Conservation (phyloP, 164 flowering plant species). For the Sextonia rubra region DNA sequence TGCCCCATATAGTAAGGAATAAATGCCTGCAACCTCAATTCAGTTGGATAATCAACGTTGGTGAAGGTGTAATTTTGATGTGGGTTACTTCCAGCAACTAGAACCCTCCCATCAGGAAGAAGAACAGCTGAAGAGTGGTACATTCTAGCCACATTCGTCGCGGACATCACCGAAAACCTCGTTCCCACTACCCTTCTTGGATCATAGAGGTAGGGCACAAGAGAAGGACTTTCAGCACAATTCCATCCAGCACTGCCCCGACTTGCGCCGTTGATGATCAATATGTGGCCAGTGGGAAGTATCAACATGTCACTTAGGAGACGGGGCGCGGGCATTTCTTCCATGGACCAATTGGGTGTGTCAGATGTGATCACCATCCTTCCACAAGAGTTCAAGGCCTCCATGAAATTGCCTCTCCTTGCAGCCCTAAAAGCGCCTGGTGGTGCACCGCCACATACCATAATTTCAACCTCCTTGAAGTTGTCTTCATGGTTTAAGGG, state of each 20-base stretch:
- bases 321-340: conserved; percentile 61
- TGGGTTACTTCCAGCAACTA: conserved; percentile 72
- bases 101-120: conserved; percentile 61
- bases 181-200: conserved; percentile 32
- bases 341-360: conserved; percentile 54
- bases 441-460: conserved; percentile 72
- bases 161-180: conserved; percentile 37
- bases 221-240: conserved; percentile 39
- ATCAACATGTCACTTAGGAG: conserved; percentile 55
- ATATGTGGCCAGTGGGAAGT: conserved; percentile 53
- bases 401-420: conserved; percentile 21
- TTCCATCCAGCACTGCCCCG: conserved; percentile 54
- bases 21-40: conserved; percentile 52
- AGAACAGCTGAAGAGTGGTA: conserved; percentile 67
- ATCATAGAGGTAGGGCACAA: conserved; percentile 47
- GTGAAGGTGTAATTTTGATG: conserved; percentile 37
- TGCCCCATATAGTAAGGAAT: conserved; percentile 46
- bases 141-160: conserved; percentile 53
- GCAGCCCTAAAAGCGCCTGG: conserved; percentile 44
- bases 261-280: conserved; percentile 63
- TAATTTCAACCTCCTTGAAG: conserved; percentile 51
- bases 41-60: conserved; percentile 53
- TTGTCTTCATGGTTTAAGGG: conserved; percentile 45
- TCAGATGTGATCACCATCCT: conserved; percentile 56
- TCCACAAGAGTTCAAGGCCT: conserved; percentile 48